Percentiles rank a stretch among this genome's conserved stretches.
Evolutionary conservation across 768 basidiomycete genomes (phyloP).

Genomic region (Lepiota venenata): DNA sequence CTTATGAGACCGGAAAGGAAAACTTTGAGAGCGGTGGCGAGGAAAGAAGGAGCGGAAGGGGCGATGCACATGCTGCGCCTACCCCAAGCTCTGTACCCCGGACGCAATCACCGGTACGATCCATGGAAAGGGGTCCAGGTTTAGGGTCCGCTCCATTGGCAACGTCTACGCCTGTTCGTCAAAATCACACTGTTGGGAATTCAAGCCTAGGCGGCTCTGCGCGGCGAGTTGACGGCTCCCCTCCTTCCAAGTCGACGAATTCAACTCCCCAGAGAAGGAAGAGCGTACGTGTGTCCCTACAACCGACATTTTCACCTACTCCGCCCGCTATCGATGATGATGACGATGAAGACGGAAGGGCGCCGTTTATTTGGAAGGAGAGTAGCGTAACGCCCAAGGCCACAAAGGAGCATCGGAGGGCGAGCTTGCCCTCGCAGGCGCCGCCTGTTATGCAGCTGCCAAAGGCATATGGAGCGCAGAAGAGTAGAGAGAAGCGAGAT

Average conservation of each 20-base stretch:
- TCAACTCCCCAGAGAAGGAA: conserved; percentile 42
- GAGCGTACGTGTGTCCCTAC: conserved; percentile 75
- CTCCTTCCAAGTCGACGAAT: neutral
- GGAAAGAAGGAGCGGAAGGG: conserved; percentile 1
- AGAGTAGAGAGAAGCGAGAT: conserved; percentile 9
- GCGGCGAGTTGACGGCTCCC: neutral
- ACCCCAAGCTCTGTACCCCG: neutral
- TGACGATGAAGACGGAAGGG: conserved; percentile 27
- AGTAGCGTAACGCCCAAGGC: neutral
- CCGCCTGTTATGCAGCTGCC: conserved; percentile 2
- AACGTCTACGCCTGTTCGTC: neutral
- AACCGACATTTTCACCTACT: conserved; percentile 72
- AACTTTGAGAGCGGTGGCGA: conserved; percentile 25
- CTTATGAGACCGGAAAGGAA: conserved; percentile 68
- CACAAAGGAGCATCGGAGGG: neutral
- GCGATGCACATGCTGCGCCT: conserved; percentile 4
- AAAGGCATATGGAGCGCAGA: neutral
- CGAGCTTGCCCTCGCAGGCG: neutral
- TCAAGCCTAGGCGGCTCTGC: neutral
- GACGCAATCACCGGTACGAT: neutral
- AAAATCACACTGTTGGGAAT: neutral
- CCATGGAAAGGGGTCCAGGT: conserved; percentile 14
- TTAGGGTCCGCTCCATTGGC: conserved; percentile 1
- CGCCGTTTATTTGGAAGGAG: conserved; percentile 18
- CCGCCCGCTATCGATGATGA: conserved; percentile 64